phyloP scores from a whole-genome alignment of 768 basidiomycete genomes.

The Suillus paluster region DNA sequence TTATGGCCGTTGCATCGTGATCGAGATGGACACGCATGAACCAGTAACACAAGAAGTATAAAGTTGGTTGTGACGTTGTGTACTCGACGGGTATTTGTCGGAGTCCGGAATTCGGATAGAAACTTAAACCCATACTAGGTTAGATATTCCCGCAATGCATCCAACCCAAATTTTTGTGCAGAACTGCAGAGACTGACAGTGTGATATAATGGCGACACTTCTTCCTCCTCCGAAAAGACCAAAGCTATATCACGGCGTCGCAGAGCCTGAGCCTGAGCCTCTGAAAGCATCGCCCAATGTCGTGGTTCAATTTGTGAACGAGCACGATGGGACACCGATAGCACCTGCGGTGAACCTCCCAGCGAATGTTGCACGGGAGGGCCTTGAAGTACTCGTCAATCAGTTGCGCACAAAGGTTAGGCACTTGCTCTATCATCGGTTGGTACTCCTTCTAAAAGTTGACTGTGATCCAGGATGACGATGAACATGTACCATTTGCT shows the following conservation, averaged over 20 bases:
- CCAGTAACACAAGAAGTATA: not conserved
- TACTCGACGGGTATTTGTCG: no score
- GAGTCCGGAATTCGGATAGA: no score
- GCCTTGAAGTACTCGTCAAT: conserved; percentile 88
- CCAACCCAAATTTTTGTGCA: not conserved
- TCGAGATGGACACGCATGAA: conserved; percentile 17
- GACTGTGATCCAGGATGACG: conserved; percentile 43
- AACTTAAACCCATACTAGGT: not conserved
- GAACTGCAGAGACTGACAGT: not conserved
- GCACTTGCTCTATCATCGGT: conserved; percentile 21
- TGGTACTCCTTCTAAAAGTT: not conserved
- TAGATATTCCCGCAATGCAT: not conserved
- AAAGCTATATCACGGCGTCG: conserved; percentile 78
- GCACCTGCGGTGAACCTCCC: conserved; percentile 91
- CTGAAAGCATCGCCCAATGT: conserved; percentile 61
- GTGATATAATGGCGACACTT: conserved; percentile 70
- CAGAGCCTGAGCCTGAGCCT: conserved; percentile 61
- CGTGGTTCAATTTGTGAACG: conserved; percentile 91
- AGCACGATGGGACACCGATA: conserved; percentile 79
- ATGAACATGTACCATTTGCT: conserved; percentile 90
- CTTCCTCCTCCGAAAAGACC: conserved; percentile 89
- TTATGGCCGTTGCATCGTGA: conserved; percentile 8
- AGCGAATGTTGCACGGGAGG: conserved; percentile 83
- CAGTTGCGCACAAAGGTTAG: conserved; percentile 75
- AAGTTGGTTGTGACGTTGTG: not conserved